These are phyloP conservation scores for Candida sp. DNA, from an alignment of 1,139 yeast species.

Conservation along the genomic window DNA sequence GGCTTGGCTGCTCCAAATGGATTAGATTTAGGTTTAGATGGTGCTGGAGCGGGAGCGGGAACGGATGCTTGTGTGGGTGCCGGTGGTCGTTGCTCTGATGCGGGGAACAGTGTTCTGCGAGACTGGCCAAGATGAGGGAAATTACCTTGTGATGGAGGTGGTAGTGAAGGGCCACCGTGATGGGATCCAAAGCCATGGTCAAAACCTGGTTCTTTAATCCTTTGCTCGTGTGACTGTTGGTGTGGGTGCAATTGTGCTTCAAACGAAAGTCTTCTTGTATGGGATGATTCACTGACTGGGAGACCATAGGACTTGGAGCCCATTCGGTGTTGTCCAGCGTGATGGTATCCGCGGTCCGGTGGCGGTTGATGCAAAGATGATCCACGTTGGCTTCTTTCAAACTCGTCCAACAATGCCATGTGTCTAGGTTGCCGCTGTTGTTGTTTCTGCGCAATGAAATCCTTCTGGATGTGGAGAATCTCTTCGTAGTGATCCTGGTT, in stretches of 20 bases:
- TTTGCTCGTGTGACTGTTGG: slow-evolving; percentile 6
- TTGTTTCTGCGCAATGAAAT: slow-evolving; percentile 28
- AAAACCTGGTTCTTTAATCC: slow-evolving; percentile 1
- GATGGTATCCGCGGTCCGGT: slow-evolving; percentile 5
- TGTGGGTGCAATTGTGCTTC: slow-evolving; percentile 10
- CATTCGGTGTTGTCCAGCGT: background rate
- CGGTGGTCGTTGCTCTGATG: background rate
- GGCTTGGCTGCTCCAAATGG: slow-evolving; percentile 55
- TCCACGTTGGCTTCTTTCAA: slow-evolving; percentile 14
- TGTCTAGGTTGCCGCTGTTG: slow-evolving; percentile 21
- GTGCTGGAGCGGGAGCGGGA: slow-evolving; percentile 11
- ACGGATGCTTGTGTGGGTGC: background rate
- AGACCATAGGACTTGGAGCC: slow-evolving; percentile 3
- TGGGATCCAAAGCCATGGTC: background rate
- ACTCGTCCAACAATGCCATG: slow-evolving; percentile 18
- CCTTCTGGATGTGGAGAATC: slow-evolving; percentile 34
- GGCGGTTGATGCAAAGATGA: background rate
- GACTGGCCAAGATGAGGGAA: background rate
- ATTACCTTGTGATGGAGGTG: background rate
- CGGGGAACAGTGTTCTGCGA: background rate
- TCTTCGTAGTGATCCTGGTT: slow-evolving; percentile 39
- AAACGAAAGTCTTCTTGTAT: slow-evolving; percentile 12
- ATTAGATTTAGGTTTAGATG: slow-evolving; percentile 34
- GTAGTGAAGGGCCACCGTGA: background rate
- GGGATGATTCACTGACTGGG: slow-evolving; percentile 9